A percentile compares a stretch with the other conserved stretches of the same genome.
Evolutionary conservation across 2,329 filamentous ascomycete genomes (phyloP).

Genomic region (Ceratocystis cubensis): DNA sequence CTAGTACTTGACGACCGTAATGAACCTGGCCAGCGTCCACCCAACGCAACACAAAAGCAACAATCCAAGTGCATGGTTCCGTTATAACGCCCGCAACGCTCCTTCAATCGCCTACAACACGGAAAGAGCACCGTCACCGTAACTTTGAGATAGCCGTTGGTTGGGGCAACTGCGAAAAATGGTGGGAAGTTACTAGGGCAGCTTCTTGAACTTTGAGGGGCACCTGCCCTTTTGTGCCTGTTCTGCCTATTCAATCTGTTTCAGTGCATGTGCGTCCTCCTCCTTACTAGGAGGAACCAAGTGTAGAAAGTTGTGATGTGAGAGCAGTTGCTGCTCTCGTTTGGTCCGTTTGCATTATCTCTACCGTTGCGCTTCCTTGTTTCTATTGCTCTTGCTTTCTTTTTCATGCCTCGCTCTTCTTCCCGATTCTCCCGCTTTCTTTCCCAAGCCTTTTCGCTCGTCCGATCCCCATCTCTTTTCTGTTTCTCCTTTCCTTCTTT

Average conservation of each 20-base stretch:
- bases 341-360: background rate
- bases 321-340: background rate
- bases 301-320: constrained; percentile 1
- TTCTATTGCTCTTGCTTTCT: background rate
- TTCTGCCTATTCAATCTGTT: background rate
- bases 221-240: background rate
- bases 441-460: background rate
- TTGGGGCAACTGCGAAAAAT: background rate
- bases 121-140: constrained; percentile 9
- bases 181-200: constrained; percentile 2
- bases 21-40: background rate
- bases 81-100: constrained; percentile 17
- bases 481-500: background rate
- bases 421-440: background rate
- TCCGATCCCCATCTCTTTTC: background rate
- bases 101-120: constrained; percentile 14
- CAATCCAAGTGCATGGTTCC: constrained; percentile 10
- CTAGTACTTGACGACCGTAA: background rate
- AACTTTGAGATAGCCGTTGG: background rate
- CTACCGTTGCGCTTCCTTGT: background rate
- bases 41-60: background rate
- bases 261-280: background rate
- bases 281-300: background rate
- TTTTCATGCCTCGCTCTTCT: background rate
- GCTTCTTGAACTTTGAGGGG: background rate